Percentiles rank a stretch among this genome's conserved stretches.
Evolutionary conservation across 2,329 filamentous ascomycete species (phyloP).

Genomic region (Phaeosphaeria sp.): DNA sequence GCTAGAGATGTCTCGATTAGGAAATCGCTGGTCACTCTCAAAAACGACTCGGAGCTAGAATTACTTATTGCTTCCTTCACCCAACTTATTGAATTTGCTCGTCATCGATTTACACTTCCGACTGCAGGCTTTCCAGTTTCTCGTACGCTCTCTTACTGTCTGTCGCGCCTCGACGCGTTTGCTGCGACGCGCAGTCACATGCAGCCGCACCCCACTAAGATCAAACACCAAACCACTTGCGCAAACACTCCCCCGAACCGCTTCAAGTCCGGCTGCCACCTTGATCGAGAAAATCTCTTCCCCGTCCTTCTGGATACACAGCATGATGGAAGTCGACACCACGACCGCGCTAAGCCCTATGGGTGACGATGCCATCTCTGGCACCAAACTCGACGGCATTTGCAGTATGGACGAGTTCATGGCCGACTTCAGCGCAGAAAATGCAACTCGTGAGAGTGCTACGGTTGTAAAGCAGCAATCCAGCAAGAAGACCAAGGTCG

Average conservation of each 20-base stretch:
- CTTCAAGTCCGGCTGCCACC: conserved; percentile 8
- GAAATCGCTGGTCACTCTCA: background rate
- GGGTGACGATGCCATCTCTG: background rate
- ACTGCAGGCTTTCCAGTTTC: too few species aligned
- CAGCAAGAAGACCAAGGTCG: conserved; percentile 10
- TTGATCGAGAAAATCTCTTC: background rate
- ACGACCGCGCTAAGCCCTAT: background rate
- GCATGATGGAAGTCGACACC: conserved; percentile 18
- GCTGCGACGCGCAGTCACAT: conserved; percentile 1
- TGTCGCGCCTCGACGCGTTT: too few species aligned
- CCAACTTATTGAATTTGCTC: too few species aligned
- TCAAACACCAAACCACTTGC: conserved; percentile 1
- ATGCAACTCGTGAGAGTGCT: conserved; percentile 8
- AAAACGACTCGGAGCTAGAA: background rate
- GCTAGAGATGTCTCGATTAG: too few species aligned
- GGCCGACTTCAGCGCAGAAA: conserved; percentile 7
- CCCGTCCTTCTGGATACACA: too few species aligned
- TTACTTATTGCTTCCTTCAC: too few species aligned
- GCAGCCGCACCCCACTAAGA: conserved; percentile 1
- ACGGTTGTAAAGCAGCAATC: background rate
- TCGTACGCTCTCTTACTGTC: too few species aligned
- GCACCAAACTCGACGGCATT: conserved; percentile 11
- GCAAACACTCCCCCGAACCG: conserved; percentile 32
- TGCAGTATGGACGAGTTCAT: conserved; percentile 32
- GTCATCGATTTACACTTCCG: too few species aligned